These are phyloP conservation scores for Aureococcus anophagefferens DNA, from an alignment of 108 stramenopile species.

Conservation along the genomic window DNA sequence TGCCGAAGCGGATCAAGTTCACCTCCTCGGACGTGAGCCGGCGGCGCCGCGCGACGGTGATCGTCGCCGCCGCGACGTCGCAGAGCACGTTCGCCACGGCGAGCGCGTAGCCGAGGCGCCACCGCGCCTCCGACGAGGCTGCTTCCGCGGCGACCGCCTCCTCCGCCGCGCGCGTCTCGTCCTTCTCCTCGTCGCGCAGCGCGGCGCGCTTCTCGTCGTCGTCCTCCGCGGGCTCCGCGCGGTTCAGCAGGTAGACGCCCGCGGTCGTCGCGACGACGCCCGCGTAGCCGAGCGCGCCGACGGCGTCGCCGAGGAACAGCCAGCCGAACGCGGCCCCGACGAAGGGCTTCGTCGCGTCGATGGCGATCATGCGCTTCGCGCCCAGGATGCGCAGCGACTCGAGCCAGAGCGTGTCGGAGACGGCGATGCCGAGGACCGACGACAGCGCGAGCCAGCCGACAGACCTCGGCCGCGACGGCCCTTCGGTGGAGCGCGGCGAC, in stretches of 20 bases:
- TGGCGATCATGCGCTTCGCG: conserved; percentile 63
- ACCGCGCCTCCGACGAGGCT: not conserved
- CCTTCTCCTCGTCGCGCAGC: conserved; percentile 7
- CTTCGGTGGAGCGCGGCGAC: not conserved
- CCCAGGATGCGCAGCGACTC: conserved; percentile 62
- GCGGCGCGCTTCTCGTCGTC: not conserved
- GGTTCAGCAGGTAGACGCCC: conserved; percentile 32
- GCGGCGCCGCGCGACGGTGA: conserved; percentile 62
- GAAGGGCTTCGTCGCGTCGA: conserved; percentile 73
- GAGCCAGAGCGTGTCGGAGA: conserved; percentile 71
- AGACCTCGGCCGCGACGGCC: not conserved
- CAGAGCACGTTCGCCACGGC: conserved; percentile 61
- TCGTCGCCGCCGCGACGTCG: conserved; percentile 57
- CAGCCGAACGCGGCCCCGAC: conserved; percentile 62
- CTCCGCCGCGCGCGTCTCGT: not conserved
- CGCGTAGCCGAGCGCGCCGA: conserved; percentile 29
- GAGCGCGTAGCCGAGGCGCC: conserved; percentile 39
- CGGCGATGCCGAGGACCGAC: conserved; percentile 61
- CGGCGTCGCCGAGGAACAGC: conserved; percentile 46
- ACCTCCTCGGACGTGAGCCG: conserved; percentile 68
- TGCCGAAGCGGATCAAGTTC: conserved; percentile 73
- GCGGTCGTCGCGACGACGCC: conserved; percentile 57
- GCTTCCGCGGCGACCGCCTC: not conserved
- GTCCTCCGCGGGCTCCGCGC: no score
- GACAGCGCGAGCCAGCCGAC: conserved; percentile 57